Conservation (phyloP, 441 rosid species). For the Omphalea diandra region DNA sequence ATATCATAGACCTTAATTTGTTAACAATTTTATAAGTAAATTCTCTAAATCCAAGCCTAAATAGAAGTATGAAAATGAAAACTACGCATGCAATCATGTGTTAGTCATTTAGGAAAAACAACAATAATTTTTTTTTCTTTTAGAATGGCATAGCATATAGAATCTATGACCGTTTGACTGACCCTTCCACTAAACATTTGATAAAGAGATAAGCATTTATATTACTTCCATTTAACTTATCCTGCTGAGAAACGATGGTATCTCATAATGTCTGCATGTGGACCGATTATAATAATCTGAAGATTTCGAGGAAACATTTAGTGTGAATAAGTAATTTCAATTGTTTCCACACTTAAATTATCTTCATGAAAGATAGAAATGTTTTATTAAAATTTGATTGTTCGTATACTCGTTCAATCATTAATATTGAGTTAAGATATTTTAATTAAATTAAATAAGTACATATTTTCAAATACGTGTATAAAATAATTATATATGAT, state of each 20-base stretch:
- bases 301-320: background rate
- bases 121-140: conserved; percentile 30
- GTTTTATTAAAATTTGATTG: too few relatives aligned
- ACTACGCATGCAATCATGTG: background rate
- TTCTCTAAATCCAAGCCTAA: too few relatives aligned
- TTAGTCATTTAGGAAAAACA: background rate
- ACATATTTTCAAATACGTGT: too few relatives aligned
- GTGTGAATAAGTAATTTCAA: too few relatives aligned
- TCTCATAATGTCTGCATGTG: conserved; percentile 31
- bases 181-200: conserved; percentile 63
- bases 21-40: too few relatives aligned
- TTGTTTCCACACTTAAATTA: too few relatives aligned
- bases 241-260: conserved; percentile 22
- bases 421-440: too few relatives aligned
- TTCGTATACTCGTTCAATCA: too few relatives aligned
- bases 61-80: background rate
- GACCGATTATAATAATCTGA: conserved; percentile 18
- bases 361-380: too few relatives aligned
- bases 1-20: conserved; percentile 10
- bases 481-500: too few relatives aligned
- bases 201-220: conserved; percentile 21
- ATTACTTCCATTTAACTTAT: conserved; percentile 27
- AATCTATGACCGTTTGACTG: conserved; percentile 65
- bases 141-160: conserved; percentile 30
- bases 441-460: too few relatives aligned